These are phyloP conservation scores for Taiwanofungus camphoratus DNA, from an alignment of 1,284 basidiomycete genomes.

Conservation along the genomic window DNA sequence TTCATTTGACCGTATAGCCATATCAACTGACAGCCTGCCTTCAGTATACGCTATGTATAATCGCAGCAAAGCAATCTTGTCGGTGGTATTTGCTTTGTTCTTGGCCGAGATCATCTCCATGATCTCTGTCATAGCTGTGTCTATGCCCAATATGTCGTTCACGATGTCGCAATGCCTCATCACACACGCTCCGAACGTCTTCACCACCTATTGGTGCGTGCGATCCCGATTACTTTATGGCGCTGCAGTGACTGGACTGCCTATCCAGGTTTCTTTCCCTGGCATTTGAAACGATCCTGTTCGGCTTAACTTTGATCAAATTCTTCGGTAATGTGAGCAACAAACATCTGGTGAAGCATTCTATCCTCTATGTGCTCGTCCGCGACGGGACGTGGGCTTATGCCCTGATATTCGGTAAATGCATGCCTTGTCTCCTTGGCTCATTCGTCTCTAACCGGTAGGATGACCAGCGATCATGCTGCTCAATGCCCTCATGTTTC, in stretches of 20 bases:
- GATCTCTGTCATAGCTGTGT: constrained; percentile 11
- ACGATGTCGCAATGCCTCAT: constrained; percentile 12
- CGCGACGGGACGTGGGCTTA: constrained; percentile 21
- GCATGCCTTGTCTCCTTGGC: too few species aligned
- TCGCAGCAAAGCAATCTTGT: constrained; percentile 9
- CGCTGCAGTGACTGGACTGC: background rate
- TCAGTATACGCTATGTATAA: constrained; percentile 18
- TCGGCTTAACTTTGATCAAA: constrained; percentile 9
- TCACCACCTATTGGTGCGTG: constrained; percentile 12
- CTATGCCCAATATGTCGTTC: constrained; percentile 12
- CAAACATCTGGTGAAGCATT: constrained; percentile 2
- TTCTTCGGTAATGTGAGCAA: constrained; percentile 8
- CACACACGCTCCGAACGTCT: constrained; percentile 7
- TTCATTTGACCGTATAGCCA: background rate
- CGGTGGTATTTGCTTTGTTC: constrained; percentile 10
- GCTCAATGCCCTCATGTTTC: constrained; percentile 3
- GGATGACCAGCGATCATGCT: constrained; percentile 5
- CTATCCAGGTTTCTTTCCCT: constrained; percentile 12
- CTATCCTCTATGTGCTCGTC: constrained; percentile 13
- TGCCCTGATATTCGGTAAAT: constrained; percentile 15
- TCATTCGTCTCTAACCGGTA: background rate
- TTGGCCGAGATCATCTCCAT: constrained; percentile 12
- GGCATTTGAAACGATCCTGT: constrained; percentile 12
- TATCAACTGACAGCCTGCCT: too few species aligned
- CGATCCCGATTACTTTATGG: background rate